Conservation (phyloP, 2,329 filamentous ascomycete species). For the Aspergillus sclerotialis region DNA sequence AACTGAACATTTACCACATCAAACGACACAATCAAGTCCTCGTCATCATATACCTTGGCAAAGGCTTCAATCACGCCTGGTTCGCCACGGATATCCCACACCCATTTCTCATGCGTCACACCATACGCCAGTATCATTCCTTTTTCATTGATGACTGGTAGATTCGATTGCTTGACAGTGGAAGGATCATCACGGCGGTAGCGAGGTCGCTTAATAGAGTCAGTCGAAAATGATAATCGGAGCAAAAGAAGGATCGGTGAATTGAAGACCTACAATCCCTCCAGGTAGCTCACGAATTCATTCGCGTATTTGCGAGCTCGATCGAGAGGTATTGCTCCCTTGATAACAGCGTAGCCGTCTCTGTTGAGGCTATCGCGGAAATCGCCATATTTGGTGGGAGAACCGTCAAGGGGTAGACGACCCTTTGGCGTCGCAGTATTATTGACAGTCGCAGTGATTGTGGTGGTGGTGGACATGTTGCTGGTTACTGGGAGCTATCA, state of each 20-base stretch:
- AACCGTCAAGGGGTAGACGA: constrained; percentile 15
- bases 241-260: not conserved
- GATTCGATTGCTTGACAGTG: constrained; percentile 26
- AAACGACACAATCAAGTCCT: constrained; percentile 45
- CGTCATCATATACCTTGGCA: constrained; percentile 39
- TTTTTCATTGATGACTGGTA: constrained; percentile 40
- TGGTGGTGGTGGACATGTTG: constrained; percentile 13
- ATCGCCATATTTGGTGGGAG: constrained; percentile 12
- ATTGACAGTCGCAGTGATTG: constrained; percentile 2
- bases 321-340: constrained; percentile 38
- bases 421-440: constrained; percentile 6
- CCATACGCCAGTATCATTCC: constrained; percentile 44
- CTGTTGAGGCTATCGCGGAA: constrained; percentile 21
- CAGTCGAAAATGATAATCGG: not conserved
- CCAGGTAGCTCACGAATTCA: constrained; percentile 15
- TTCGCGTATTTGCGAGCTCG: constrained; percentile 26
- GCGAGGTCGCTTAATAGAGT: constrained; percentile 19
- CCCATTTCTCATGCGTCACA: constrained; percentile 43
- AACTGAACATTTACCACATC: constrained; percentile 43
- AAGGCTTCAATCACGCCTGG: constrained; percentile 42
- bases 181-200: constrained; percentile 28
- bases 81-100: constrained; percentile 44
- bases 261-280: constrained; percentile 14
- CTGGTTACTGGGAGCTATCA: too few species aligned
- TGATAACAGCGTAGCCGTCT: constrained; percentile 43